Evolutionary conservation across 371 early-diverging fungal species (phyloP), one percentile per base, ranked within the genome.

Genomic region (Mortierella sp.): DNA sequence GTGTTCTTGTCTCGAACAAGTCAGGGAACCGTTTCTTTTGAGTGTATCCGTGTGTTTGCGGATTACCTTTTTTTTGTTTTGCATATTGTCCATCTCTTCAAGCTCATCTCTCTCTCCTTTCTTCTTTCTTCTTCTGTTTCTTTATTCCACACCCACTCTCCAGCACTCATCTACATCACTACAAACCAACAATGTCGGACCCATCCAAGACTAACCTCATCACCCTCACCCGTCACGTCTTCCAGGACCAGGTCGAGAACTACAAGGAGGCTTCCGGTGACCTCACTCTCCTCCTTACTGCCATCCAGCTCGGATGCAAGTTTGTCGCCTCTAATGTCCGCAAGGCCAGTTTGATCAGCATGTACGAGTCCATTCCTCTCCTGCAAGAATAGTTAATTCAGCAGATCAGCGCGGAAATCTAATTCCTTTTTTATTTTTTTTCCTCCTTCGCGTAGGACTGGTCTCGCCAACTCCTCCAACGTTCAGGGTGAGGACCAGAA

Each of bases 401-500:
- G 8, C 40, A 10, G 13, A 37, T 37, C 13, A 8, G 13, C 40
- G 6, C 13, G 40, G 1, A 37, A 37, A 37, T 37, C 40, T 26
- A 53, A 43, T 42, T 28, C n/a, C 37, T 12, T 42, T 37, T 15
- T 59, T 53, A 23, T 43, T 43, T 56, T 23, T n/a, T n/a, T 32
- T 58, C 19, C 51, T 64, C 6, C 56, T 22, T 26, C 22, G 7
- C 7, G 43, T 70, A 94, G 94, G 65, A 87, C 96, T 51, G 99
- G 99, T 61, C 89, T 97, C 40, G 95, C 98, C 13, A 91, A 91
- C 55, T 89, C 92, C 43, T 87, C 89, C 54, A 98, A 98, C 77
- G 93, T 98, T 37, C 97, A 97, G 85, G 95, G 95, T 61, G 98
- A 98, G 84, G 96, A 96, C 59, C 94, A 94, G 72, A 97, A 98